Base-by-base conservation (phyloP, 371 early-diverging fungal genomes). In the Saksenaea vasiformis region DNA sequence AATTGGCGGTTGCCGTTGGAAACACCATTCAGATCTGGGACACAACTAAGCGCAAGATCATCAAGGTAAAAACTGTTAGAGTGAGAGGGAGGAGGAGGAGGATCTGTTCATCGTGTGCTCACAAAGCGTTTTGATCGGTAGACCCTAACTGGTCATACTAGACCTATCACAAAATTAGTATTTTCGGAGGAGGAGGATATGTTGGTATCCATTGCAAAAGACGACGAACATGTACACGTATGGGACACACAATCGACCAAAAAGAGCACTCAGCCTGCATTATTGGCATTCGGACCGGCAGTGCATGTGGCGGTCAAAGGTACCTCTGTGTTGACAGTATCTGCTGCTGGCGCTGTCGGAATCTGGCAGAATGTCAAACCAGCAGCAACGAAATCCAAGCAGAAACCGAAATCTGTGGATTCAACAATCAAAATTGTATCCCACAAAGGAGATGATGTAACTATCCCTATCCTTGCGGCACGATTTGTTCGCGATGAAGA, bases 171-270 rank as follows among this genome's bases (percentile, higher is more conserved):
- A 17, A 70, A 69, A 37, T 58, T 84, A 24, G 54, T 73, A 5
- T 84, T 87, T 60, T 69, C 79, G n/a, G 61, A 72, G 31, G 69
- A 79, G 35, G 82, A 77, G 44, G 68, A 68, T 54, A 69, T 73
- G 27, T 70, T 73, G 62, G 77, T 83, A n/a, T 83, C 89, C 1
- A 68, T 77, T 17, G 89, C 91, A 3, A 77, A 77, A 53, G 77
- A 85, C 51, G 91, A 91, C 66, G 76, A 87, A 15, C 83, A 80
- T 70, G 73, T 89, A 19, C 78, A 84, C 66, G 78, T 88, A 22
- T 91, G 88, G 89, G 81, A 85, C 39, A 70, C 70, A 57, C 68
- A 69, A 15, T 65, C 61, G 27, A 7, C 51, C 72, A 77, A 10
- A 67, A 65, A 51, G 64, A 71, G 38, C 68, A 74, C 56, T 64